These are phyloP conservation scores for Plantago elongata DNA, from an alignment of 257 asterid genomes.

Conservation along the genomic window DNA sequence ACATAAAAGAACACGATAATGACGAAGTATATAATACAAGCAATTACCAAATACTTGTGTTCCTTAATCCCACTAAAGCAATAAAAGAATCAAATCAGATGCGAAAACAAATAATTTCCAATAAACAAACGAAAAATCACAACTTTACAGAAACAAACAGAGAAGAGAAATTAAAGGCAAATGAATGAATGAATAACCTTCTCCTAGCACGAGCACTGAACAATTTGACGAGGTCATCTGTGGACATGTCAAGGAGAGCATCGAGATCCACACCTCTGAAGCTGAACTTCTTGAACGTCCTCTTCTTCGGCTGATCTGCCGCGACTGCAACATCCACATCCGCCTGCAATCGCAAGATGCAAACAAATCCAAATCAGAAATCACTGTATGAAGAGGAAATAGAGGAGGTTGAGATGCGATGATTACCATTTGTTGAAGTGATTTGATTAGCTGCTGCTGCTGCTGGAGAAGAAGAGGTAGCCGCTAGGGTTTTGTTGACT, in stretches of 20 bases:
- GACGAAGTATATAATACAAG: too few species aligned
- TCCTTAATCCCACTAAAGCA: neutral
- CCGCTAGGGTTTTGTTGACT: too few species aligned
- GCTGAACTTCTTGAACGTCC: constrained; percentile 76
- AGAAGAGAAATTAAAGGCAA: neutral
- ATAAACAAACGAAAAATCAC: neutral
- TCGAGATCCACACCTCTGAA: constrained; percentile 91
- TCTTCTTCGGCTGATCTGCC: constrained; percentile 43
- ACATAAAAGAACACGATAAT: too few species aligned
- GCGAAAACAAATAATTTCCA: neutral
- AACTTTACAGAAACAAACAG: neutral
- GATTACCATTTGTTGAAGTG: too few species aligned
- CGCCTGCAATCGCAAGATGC: constrained; percentile 13
- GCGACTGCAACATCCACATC: constrained; percentile 6
- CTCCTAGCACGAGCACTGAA: constrained; percentile 63
- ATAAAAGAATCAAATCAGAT: neutral
- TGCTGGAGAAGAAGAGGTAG: too few species aligned
- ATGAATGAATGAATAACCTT: neutral
- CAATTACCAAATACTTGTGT: too few species aligned
- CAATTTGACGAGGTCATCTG: constrained; percentile 83
- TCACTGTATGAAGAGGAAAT: too few species aligned
- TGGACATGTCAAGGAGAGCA: constrained; percentile 79
- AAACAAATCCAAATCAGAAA: too few species aligned
- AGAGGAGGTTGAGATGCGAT: too few species aligned
- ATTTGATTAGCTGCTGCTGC: too few species aligned